Conservation (phyloP, 2,329 filamentous ascomycete species). For the Neofusicoccum laricinum region DNA sequence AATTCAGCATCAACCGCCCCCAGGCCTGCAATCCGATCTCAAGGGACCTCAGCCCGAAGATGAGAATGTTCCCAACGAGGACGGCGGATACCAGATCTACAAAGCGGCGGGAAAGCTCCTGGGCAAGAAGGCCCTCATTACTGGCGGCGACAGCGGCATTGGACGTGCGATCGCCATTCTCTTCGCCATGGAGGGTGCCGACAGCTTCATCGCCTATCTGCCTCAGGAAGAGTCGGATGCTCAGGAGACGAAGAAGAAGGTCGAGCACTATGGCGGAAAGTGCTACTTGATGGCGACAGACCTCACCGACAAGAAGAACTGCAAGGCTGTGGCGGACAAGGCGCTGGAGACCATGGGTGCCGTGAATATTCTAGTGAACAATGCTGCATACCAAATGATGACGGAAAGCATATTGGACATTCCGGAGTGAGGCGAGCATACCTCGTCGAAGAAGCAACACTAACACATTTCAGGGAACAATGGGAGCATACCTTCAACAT, state of each 20-base stretch:
- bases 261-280: constrained; percentile 65
- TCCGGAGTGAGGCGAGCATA: constrained; percentile 52
- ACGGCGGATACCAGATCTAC: constrained; percentile 68
- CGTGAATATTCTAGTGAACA: constrained; percentile 74
- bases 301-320: constrained; percentile 63
- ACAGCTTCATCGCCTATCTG: constrained; percentile 70
- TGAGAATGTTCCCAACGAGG: constrained; percentile 64
- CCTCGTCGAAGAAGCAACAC: not conserved
- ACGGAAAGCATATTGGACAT: constrained; percentile 68
- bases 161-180: constrained; percentile 72
- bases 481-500: constrained; percentile 78
- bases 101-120: constrained; percentile 72
- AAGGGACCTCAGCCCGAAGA: constrained; percentile 57
- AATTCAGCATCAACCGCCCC: constrained; percentile 44
- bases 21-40: constrained; percentile 56
- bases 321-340: constrained; percentile 65
- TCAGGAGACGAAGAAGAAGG: constrained; percentile 66
- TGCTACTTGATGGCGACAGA: constrained; percentile 65
- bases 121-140: constrained; percentile 75
- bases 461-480: constrained; percentile 57
- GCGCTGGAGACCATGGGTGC: constrained; percentile 64
- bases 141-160: constrained; percentile 77
- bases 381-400: constrained; percentile 74
- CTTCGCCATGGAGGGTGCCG: constrained; percentile 77
- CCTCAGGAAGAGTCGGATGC: constrained; percentile 75